Evolutionary conservation across 768 basidiomycete genomes (phyloP), one percentile per base, ranked within the genome.

Genomic region (Rhodotorula toruloides): DNA sequence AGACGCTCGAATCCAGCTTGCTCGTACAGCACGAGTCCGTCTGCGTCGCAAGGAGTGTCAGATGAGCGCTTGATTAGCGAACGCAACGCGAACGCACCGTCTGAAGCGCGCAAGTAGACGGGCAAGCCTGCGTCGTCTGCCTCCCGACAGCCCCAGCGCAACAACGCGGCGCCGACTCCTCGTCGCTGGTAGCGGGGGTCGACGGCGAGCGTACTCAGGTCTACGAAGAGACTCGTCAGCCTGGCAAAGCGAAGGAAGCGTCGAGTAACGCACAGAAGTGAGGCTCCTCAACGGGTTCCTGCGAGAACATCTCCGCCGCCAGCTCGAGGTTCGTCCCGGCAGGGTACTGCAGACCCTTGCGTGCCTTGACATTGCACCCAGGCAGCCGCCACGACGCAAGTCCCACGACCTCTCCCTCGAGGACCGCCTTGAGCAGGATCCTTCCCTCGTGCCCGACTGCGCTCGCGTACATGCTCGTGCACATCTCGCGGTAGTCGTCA

Each of bases 321-420:
- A 61, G 34, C 34, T 25, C 43, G 43, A 54, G 16, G 13, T 61
- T 34, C 16, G 60, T 44, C n/a, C 60, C 60, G 2, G 9, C 21
- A 3, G 52, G 50, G 16, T 10, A 61, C 3, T 32, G 40, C 9
- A 27, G 5, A 31, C 13, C 1, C 6, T 22, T 22, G 21, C 17
- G 22, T n/a, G n/a, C n/a, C n/a, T n/a, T n/a, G n/a, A n/a, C n/a
- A n/a, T n/a, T n/a, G n/a, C n/a, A n/a, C n/a, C n/a, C n/a, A n/a
- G n/a, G n/a, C n/a, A n/a, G n/a, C n/a, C n/a, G n/a, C n/a, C n/a
- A n/a, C n/a, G n/a, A n/a, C n/a, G n/a, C n/a, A n/a, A n/a, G n/a
- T n/a, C n/a, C n/a, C n/a, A n/a, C n/a, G n/a, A n/a, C n/a, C n/a
- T n/a, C n/a, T n/a, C n/a, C n/a, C n/a, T n/a, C n/a, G n/a, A n/a